These are phyloP conservation scores for Cetraspora pellucida DNA, from an alignment of 192 early-diverging fungal genomes.

Conservation along the genomic window DNA sequence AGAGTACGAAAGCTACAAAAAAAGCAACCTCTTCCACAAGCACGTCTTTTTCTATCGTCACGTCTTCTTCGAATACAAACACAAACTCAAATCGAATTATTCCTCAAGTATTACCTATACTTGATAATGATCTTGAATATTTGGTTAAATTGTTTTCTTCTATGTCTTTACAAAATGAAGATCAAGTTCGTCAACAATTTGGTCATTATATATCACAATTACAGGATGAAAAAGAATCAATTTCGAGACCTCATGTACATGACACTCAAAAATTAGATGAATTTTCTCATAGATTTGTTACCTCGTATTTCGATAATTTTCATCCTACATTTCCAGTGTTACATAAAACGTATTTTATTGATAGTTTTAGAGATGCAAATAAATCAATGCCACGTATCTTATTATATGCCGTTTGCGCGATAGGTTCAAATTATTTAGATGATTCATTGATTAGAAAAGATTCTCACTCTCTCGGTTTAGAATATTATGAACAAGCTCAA, in stretches of 20 bases:
- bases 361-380: constrained; percentile 11
- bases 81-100: background rate
- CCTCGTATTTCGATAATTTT: constrained; percentile 26
- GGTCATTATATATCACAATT: background rate
- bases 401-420: constrained; percentile 21
- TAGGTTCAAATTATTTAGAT: constrained; percentile 25
- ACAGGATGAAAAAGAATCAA: background rate
- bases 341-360: constrained; percentile 19
- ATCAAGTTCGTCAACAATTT: constrained; percentile 11
- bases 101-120: background rate
- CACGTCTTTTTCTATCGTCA: background rate
- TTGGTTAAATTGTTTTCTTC: constrained; percentile 1
- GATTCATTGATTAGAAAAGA: constrained; percentile 1
- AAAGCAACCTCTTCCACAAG: background rate
- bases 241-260: no score
- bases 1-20: background rate
- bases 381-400: constrained; percentile 5
- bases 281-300: background rate
- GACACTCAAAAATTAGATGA: background rate
- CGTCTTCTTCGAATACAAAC: background rate
- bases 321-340: constrained; percentile 17
- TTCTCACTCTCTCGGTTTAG: constrained; percentile 5
- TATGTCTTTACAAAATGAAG: constrained; percentile 12
- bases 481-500: constrained; percentile 21
- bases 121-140: constrained; percentile 16